Evolutionary conservation across 2,329 filamentous ascomycete genomes (phyloP).

Genomic region (Pyrenophora teres): DNA sequence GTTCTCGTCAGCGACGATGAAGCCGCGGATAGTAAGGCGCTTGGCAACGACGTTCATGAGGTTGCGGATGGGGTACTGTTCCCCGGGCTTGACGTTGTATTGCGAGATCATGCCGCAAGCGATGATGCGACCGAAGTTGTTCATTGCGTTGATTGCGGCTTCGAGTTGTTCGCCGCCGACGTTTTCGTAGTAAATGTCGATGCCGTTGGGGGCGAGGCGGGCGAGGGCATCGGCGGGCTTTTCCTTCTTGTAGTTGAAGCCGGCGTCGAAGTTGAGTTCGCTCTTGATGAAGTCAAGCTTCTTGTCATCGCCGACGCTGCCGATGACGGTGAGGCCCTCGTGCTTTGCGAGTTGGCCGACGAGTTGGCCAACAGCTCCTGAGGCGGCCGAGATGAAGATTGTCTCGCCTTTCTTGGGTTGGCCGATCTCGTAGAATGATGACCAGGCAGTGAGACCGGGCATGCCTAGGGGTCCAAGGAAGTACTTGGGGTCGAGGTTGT

Average conservation of each 20-base stretch:
- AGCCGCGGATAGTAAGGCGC: conserved; percentile 73
- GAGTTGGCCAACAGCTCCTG: conserved; percentile 79
- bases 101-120: conserved; percentile 71
- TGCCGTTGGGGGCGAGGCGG: conserved; percentile 73
- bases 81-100: conserved; percentile 67
- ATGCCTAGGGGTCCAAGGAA: conserved; percentile 80
- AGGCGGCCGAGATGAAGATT: conserved; percentile 80
- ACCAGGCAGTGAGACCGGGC: conserved; percentile 77
- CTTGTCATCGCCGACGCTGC: conserved; percentile 77
- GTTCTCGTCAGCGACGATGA: conserved; percentile 69
- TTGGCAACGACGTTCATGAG: conserved; percentile 68
- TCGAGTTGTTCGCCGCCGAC: conserved; percentile 77
- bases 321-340: conserved; percentile 78
- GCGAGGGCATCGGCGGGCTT: conserved; percentile 68
- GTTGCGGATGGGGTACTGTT: conserved; percentile 71
- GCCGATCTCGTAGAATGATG: conserved; percentile 74
- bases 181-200: conserved; percentile 86
- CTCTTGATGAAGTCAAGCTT: conserved; percentile 77
- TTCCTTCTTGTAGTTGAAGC: conserved; percentile 91
- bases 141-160: conserved; percentile 68
- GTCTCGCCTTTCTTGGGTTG: conserved; percentile 77
- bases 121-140: conserved; percentile 67
- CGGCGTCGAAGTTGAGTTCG: conserved; percentile 71
- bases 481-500: conserved; percentile 66
- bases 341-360: conserved; percentile 84